Conservation (phyloP, 371 early-diverging fungal genomes). For the Basidiobolus meristosporus region DNA sequence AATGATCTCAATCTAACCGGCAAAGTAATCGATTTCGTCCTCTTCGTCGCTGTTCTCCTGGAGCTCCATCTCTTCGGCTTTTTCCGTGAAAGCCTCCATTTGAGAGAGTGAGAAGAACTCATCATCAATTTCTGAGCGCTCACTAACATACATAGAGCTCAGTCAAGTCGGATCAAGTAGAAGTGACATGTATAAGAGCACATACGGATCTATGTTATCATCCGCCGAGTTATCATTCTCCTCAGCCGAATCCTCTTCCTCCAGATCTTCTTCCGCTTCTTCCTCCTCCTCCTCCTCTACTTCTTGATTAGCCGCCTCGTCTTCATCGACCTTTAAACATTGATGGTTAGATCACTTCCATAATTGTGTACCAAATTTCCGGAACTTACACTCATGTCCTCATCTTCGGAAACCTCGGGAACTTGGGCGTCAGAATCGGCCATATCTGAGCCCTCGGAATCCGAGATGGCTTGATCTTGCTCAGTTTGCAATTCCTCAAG, state of each 20-base stretch:
- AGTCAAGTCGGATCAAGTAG: no score
- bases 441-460: no score
- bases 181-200: no score
- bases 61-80: slow-evolving; percentile 7
- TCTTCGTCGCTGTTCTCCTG: slow-evolving; percentile 4
- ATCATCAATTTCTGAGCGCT: slow-evolving; percentile 27
- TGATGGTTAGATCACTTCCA: slow-evolving; percentile 1
- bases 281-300: slow-evolving; percentile 10
- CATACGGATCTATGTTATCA: slow-evolving; percentile 4
- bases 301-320: slow-evolving; percentile 6
- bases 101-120: slow-evolving; percentile 37
- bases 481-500: slow-evolving; percentile 14
- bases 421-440: no score
- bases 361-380: slow-evolving; percentile 5
- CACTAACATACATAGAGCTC: neutral
- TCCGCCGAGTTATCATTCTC: slow-evolving; percentile 6
- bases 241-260: slow-evolving; percentile 5
- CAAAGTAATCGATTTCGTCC: slow-evolving; percentile 4
- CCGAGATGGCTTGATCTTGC: neutral
- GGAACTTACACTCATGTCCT: slow-evolving; percentile 1
- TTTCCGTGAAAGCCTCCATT: slow-evolving; percentile 15
- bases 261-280: slow-evolving; percentile 10
- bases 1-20: neutral
- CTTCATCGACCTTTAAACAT: slow-evolving; percentile 4
- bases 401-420: neutral